Conservation (phyloP, 495 filamentous ascomycete genomes). For the Oidiodendron maius region DNA sequence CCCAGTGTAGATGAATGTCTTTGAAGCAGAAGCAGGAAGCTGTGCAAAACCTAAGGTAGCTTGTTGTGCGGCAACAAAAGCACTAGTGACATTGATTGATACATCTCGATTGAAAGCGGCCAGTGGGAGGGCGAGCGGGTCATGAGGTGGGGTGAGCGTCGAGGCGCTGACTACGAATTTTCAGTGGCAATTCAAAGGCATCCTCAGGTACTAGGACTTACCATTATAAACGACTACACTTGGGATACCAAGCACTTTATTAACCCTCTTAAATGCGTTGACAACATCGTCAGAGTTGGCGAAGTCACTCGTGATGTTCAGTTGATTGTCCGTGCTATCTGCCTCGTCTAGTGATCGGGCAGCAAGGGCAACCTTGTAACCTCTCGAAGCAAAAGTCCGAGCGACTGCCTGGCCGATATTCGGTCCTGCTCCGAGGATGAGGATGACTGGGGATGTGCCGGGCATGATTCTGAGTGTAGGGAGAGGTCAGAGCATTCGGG, state of each 20-base stretch:
- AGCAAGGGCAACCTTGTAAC: conserved; percentile 37
- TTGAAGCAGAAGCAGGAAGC: conserved; percentile 27
- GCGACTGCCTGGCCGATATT: conserved; percentile 32
- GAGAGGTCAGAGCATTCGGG: not conserved
- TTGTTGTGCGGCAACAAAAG: conserved; percentile 35
- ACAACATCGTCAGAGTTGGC: conserved; percentile 29
- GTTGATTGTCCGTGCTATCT: conserved; percentile 25
- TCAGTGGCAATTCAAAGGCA: conserved; percentile 6
- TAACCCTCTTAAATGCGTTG: conserved; percentile 31
- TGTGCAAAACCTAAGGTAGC: conserved; percentile 30
- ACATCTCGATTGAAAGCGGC: conserved; percentile 28
- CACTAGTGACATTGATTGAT: conserved; percentile 34
- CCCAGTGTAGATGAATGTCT: too few relatives aligned
- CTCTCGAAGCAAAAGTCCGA: conserved; percentile 32
- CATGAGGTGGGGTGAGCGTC: conserved; percentile 18
- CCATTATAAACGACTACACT: conserved; percentile 45
- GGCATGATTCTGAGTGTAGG: conserved; percentile 2
- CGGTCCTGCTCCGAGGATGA: conserved; percentile 39
- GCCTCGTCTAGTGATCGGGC: conserved; percentile 26
- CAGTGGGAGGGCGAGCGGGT: conserved; percentile 28
- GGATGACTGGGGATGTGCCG: conserved; percentile 29
- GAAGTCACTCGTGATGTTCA: conserved; percentile 34
- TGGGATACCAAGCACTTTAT: conserved; percentile 28
- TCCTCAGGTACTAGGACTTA: conserved; percentile 12
- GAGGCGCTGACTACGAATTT: conserved; percentile 15